Base-by-base conservation (phyloP, 2,329 filamentous ascomycete genomes). In the Aspergillus ustus region DNA sequence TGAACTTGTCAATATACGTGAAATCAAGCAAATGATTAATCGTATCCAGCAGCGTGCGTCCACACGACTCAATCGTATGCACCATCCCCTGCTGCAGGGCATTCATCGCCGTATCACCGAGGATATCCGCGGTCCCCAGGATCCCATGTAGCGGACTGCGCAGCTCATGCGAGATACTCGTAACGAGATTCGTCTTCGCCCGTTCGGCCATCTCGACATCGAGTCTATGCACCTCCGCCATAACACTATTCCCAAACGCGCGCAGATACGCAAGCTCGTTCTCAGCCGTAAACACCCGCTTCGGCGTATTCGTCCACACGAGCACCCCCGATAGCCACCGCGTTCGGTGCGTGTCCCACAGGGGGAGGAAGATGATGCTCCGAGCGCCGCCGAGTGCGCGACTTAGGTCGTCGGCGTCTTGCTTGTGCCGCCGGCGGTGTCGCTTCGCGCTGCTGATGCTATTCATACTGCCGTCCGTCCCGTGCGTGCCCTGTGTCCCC, bases 1-100 rank as follows among this genome's bases (percentile, higher is more conserved):
- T 28, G 45, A 57, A 58, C 6, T 68, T 65, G 43, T 71, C 68
- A 25, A 74, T 73, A 19, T 66, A 67, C 1, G 71, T 63, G 11
- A 71, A 68, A 17, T 76, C 76, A 0, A 77, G 69, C 17, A 78
- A 57, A 52, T 77, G 69, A 31, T 78, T 76, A 37, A 81, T 74
- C 0, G 77, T 80, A 54, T 80, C 78, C 2, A 81, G 65, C 0
- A 81, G 65, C 0, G 79, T 80, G 1, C 75, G 72, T 2, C 77
- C 79, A 59, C 78, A 81, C 6, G 69, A 74, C 37, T 75, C 71
- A 15, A 81, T 74, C 0, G 77, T 75, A 37, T 74, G 66, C 1
- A 77, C 65, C 62, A 77, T 62, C 7, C 69, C 68, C 25, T 67
- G 65, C 31, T 77, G 75, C 4, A 69, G 63, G 9, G 68, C 66